Evolutionary conservation across 2,329 filamentous ascomycete genomes (phyloP).

Genomic region (Aspergillus carbonarius): DNA sequence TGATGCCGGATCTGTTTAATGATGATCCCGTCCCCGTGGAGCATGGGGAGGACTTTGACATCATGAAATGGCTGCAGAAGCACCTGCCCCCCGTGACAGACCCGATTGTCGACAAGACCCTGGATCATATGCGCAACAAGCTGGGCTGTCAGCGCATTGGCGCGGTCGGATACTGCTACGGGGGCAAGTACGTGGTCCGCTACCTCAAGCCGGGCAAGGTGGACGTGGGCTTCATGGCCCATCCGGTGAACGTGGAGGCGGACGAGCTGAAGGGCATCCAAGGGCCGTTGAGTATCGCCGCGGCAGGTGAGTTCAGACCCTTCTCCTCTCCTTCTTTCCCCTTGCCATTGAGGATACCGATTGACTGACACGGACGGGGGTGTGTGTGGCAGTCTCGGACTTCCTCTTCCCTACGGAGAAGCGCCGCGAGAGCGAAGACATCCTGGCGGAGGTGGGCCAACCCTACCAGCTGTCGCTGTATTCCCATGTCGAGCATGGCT

Average conservation of each 20-base stretch:
- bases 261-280: constrained; percentile 16
- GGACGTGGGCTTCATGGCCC: constrained; percentile 19
- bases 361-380: neutral
- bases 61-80: constrained; percentile 50
- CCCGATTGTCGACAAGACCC: constrained; percentile 46
- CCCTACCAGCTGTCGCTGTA: constrained; percentile 73
- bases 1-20: constrained; percentile 67
- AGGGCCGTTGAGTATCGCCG: constrained; percentile 19
- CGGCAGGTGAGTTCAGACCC: constrained; percentile 55
- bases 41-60: constrained; percentile 47
- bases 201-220: constrained; percentile 11
- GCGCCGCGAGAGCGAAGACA: constrained; percentile 60
- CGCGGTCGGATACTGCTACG: constrained; percentile 51
- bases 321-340: no score
- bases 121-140: constrained; percentile 36
- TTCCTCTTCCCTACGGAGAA: constrained; percentile 55
- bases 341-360: no score
- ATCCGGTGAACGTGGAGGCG: constrained; percentile 18
- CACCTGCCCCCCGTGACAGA: constrained; percentile 25
- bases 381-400: neutral
- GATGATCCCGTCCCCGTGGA: constrained; percentile 60
- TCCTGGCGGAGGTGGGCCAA: constrained; percentile 51
- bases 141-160: constrained; percentile 35
- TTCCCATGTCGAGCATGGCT: constrained; percentile 68
- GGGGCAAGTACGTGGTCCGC: constrained; percentile 50